Base-by-base conservation (phyloP, 2,329 filamentous ascomycete genomes). In the Ceratocystis eucalypticola region DNA sequence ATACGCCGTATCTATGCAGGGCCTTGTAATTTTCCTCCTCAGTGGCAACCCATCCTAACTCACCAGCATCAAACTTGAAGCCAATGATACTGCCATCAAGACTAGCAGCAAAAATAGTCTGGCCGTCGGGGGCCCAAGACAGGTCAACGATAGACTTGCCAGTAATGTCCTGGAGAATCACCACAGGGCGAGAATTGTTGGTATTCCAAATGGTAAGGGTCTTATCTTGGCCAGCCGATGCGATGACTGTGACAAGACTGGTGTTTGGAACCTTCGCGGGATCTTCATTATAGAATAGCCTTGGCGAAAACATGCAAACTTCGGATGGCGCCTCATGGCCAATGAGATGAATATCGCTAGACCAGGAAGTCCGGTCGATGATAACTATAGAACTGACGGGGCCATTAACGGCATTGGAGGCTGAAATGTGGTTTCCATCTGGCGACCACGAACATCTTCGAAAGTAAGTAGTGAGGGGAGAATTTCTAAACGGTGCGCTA, bases 121-220 rank as follows among this genome's bases (percentile, higher is more conserved):
- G 88, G 2, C 94, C 95, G 74, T 96, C 91, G 0, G 94, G 94
- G 4, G 88, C 88, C 94, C 94, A 99, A 0, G 93, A 86, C 65
- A 99, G 79, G 76, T 99, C 94, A 1, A 91, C 95, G 70, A 99
- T 93, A 0, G 94, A 89, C 74, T 99, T 99, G 53, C 85, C 85
- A 20, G 90, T 87, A 68, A 99, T 76, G 71, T 97, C 93, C 73
- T 96, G 91, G 8, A 91, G 82, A 64, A 97, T 91, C 22, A 96
- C 87, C 22, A 97, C 87, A 0, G 94, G 94, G 25, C 94, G 81
- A 0, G 94, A 92, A 28, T 90, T 96, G 72, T 91, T 96, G 1
- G 95, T 99, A 71, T 96, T 97, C 94, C 94, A 99, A 46, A 99
- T 88, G 72, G 91, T 96, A 53, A 99, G 77, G 1, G 92, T 94